Evolutionary conservation across 2,329 filamentous ascomycete species (phyloP).

Genomic region (Metarhizium anisopliae): DNA sequence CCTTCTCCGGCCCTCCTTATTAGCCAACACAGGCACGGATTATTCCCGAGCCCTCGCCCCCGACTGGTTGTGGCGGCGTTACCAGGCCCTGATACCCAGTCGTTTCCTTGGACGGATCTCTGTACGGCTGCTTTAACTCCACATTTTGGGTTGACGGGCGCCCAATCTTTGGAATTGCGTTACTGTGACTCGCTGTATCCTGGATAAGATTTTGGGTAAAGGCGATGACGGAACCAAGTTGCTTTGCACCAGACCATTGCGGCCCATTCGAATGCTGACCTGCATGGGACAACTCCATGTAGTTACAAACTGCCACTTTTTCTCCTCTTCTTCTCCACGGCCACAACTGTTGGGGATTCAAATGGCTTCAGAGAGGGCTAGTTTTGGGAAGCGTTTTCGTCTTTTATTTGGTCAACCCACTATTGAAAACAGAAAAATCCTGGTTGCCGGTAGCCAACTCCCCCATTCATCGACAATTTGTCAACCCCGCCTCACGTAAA

Average conservation of each 20-base stretch:
- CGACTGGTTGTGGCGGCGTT: background rate
- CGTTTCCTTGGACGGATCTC: too few species aligned
- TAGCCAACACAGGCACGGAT: background rate
- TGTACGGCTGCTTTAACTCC: background rate
- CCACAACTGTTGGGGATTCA: background rate
- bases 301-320: background rate
- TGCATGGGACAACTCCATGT: background rate
- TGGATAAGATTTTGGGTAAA: background rate
- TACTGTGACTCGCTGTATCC: background rate
- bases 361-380: background rate
- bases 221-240: background rate
- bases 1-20: background rate
- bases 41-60: background rate
- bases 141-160: background rate
- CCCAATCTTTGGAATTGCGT: background rate
- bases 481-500: background rate
- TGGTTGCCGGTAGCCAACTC: background rate
- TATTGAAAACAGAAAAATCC: background rate
- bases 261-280: background rate
- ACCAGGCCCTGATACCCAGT: background rate
- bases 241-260: background rate
- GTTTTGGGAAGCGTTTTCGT: background rate
- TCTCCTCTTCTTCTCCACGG: background rate
- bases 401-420: background rate
- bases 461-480: background rate